Evolutionary conservation across 352 stramenopile genomes (phyloP), one percentile per base, ranked within the genome.

Genomic region (Pythium dissimile): DNA sequence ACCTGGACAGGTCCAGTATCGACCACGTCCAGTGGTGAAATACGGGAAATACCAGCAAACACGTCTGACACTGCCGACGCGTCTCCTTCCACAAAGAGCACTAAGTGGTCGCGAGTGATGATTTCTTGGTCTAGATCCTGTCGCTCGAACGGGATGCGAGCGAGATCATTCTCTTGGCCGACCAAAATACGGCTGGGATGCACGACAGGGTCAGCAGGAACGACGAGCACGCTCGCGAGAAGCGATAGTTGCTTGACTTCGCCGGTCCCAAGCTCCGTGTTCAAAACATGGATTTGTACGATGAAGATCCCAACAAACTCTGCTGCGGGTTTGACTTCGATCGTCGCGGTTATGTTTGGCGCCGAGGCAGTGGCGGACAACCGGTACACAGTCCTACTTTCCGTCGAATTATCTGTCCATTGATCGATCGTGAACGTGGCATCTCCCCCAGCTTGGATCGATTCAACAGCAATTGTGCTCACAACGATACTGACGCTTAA

Each of bases 21-120:
- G 16, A 65, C 37, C 21, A 66, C n/a, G 13, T 38, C 20, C 12
- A 58, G 9, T 41, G 54, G 46, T 5, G 24, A 23, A 3, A 79
- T 42, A 11, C 72, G 48, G 1, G 13, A 20, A 12, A 59, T 5
- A 1, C 58, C 72, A 56, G 70, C 70, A 27, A 73, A 79, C 20
- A 77, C 41, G 24, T 64, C 56, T 0, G 56, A 52, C 1, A 58
- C 56, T 11, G 24, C 13, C 13, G 20, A 47, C 18, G 28, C 1
- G 21, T 65, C 71, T 5, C 70, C 43, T 35, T 79, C 64, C 11
- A 75, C 70, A 24, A 68, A 65, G 6, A 65, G 50, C 4, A 55
- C 20, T 27, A 65, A 42, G 28, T 65, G 58, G 16, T 65, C 58
- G 12, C 58, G 58, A 12, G 24, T 27, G 3, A 34, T 8, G 10